Conservation (phyloP, 2,329 filamentous ascomycete genomes). For the Apiospora pterosperma region DNA sequence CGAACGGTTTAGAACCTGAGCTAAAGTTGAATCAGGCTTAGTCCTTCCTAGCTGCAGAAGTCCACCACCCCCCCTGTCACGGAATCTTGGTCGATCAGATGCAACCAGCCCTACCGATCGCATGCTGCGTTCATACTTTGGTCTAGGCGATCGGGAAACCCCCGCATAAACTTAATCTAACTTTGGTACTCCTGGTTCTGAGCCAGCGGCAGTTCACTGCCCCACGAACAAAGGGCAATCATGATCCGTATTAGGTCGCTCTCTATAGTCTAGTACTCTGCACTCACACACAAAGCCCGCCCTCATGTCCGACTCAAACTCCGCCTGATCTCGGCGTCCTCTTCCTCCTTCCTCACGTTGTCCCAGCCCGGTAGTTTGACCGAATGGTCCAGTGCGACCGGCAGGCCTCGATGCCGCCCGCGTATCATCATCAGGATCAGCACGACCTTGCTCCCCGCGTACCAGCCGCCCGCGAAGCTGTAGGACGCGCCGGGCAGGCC, state of each 20-base stretch:
- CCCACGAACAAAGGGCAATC: neutral
- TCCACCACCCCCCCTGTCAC: neutral
- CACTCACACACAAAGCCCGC: too few relatives aligned
- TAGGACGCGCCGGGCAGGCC: conserved; percentile 75
- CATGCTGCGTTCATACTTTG: neutral
- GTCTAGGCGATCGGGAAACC: too few relatives aligned
- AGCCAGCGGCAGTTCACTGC: neutral
- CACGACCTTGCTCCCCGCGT: conserved; percentile 65
- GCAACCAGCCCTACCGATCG: neutral
- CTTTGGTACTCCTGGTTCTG: neutral
- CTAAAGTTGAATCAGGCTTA: too few relatives aligned
- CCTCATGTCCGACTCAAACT: neutral
- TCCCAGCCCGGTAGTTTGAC: conserved; percentile 8
- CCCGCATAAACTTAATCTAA: neutral
- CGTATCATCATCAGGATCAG: conserved; percentile 68
- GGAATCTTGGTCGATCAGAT: neutral
- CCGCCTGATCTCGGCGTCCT: conserved; percentile 8
- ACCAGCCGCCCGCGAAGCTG: conserved; percentile 81
- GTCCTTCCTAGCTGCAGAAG: too few relatives aligned
- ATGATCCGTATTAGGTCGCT: neutral
- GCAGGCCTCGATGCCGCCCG: conserved; percentile 64
- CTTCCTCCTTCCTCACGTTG: conserved; percentile 5
- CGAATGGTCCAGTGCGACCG: conserved; percentile 56
- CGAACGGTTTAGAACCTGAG: too few relatives aligned
- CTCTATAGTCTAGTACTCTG: neutral